phyloP scores from a whole-genome alignment of 2,329 filamentous ascomycete genomes.

The Nannizziopsis barbatae region DNA sequence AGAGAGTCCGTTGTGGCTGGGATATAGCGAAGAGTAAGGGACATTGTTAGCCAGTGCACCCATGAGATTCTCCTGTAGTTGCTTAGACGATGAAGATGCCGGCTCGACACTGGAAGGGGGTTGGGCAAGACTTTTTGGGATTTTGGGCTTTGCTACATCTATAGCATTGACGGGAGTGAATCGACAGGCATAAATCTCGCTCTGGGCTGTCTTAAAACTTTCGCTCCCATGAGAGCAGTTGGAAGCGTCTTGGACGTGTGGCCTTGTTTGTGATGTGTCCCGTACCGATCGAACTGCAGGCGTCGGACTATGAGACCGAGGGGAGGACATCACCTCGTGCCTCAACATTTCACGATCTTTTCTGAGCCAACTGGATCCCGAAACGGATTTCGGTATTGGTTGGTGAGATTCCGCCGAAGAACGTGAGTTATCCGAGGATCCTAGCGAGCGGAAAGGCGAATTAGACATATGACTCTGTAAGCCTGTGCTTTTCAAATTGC shows the following conservation, averaged over 20 bases:
- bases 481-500: not conserved
- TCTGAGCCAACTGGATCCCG: slow-evolving; percentile 10
- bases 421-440: not conserved
- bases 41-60: too few species aligned
- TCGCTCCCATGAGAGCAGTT: not conserved
- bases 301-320: slow-evolving; percentile 12
- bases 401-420: not conserved
- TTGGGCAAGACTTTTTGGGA: too few species aligned
- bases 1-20: not conserved
- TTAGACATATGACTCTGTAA: not conserved
- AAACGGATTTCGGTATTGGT: not conserved
- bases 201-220: too few species aligned
- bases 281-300: slow-evolving; percentile 8
- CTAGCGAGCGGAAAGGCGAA: not conserved
- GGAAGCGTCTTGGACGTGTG: not conserved
- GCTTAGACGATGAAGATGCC: too few species aligned
- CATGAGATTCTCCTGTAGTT: too few species aligned
- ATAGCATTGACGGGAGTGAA: slow-evolving; percentile 4
- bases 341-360: slow-evolving; percentile 5
- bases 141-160: not conserved
- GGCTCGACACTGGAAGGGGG: too few species aligned
- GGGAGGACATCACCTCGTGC: not conserved
- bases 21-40: too few species aligned
- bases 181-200: not conserved
- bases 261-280: slow-evolving; percentile 9